Evolutionary conservation across 768 basidiomycete species (phyloP), one percentile per base, ranked within the genome.

Genomic region (Hypholoma fasciculare): DNA sequence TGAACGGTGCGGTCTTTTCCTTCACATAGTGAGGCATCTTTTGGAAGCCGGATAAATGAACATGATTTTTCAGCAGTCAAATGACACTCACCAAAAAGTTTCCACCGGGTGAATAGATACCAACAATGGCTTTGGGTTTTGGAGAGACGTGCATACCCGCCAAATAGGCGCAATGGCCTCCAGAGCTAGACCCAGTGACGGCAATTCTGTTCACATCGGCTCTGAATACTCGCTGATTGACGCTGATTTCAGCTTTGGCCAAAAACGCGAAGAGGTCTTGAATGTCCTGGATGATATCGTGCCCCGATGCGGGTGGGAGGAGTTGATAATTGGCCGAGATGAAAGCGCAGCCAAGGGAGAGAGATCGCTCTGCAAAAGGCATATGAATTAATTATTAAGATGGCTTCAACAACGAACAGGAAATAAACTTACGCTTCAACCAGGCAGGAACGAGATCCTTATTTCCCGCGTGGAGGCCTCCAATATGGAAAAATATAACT

Each of bases 281-380:
- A 54, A 89, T 73, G 65, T 90, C 88, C 40, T 78, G 72, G 4
- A 85, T 62, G 39, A 89, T 76, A 17, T 84, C 80, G 60, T 85
- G 82, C 0, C 80, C 84, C 9, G 82, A 85, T 0, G 80, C 72
- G 2, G 78, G 77, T 2, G 79, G 80, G 13, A 89, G 57, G 6
- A 90, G 80, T 13, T 80, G 76, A 64, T 90, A 88, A 61, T 90
- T 86, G 0, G 82, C 81, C 37, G 84, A 83, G 44, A 89, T 74
- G 66, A 89, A 85, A 4, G 76, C 78, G 59, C 78, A 78, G 23
- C 84, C 86, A n/a, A 73, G 69, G 1, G 65, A 69, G 26, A 72
- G 70, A 7, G 80, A 70, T 13, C 85, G 80, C 56, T 72, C 85
- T 88, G 49, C n/a, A 7, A 11, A 16, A 37, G 46, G 7, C 56